Evolutionary conservation across 768 basidiomycete genomes (phyloP), one percentile per base, ranked within the genome.

Genomic region (Suillus hirtellus): DNA sequence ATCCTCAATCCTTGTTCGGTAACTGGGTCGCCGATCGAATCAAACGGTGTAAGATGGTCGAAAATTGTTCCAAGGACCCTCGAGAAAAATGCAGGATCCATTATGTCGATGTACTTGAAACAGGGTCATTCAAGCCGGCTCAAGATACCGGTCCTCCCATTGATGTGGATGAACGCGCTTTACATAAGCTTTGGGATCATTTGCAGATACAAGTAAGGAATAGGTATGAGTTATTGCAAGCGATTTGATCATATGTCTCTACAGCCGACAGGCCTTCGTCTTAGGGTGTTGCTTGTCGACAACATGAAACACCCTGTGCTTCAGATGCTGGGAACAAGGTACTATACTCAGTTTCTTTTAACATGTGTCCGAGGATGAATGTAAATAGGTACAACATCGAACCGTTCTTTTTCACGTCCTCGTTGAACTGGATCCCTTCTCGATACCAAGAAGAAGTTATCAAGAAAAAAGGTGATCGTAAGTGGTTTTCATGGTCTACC

Each of bases 361-460:
- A 10, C 35, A 31, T 21, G 34, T 19, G 5, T 15, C 10, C 63
- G 7, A 34, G 27, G 15, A 21, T 21, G 17, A 34, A 14, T 21
- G 11, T 46, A 15, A 15, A 34, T 37, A 69, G 83, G 66, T 84
- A 80, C 61, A 80, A 80, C 63, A 77, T 85, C 62, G 84, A 85
- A 66, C 84, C 84, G 0, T 84, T 84, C 73, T 86, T 81, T 68
- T 86, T 84, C 67, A 80, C 82, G 0, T 83, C 83, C 0, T 80
- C 83, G 0, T 67, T 84, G 10, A 84, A 82, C 65, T 85, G 83
- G 84, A 87, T 86, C 42, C 85, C 85, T 1, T 82, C 82, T 0
- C 81, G 83, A 37, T 87, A 81, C 50, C 80, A 85, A 64, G 84
- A 84, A 65, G 79, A 81, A 50, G 67, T 79, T 6, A 62, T 65